Conservation (phyloP, 2,329 filamentous ascomycete species). For the Diatrype stigma region DNA sequence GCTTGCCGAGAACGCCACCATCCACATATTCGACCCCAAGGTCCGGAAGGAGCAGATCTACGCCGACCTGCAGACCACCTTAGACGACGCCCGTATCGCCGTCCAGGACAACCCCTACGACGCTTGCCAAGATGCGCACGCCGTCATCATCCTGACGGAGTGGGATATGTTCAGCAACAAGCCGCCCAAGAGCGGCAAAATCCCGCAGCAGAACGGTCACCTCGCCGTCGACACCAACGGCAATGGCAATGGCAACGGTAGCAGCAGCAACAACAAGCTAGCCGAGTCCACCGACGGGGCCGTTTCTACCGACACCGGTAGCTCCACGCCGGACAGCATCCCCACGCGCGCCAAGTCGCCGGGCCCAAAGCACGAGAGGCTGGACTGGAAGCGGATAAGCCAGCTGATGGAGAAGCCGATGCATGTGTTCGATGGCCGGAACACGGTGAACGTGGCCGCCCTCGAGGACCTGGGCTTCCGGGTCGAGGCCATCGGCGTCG, state of each 20-base stretch:
- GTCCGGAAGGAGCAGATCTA: conserved; percentile 49
- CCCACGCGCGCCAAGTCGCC: neutral
- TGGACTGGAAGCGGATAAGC: conserved; percentile 50
- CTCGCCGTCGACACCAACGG: conserved; percentile 28
- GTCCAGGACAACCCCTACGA: conserved; percentile 46
- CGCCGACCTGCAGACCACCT: conserved; percentile 32
- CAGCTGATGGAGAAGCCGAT: conserved; percentile 47
- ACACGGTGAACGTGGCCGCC: conserved; percentile 44
- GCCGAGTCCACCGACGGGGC: conserved; percentile 36
- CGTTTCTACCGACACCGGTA: neutral
- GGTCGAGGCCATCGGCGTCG: conserved; percentile 46
- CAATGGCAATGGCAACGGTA: too few relatives aligned
- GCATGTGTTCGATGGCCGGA: conserved; percentile 55
- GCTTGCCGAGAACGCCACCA: conserved; percentile 58
- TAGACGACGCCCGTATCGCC: conserved; percentile 38
- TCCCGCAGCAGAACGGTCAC: conserved; percentile 44
- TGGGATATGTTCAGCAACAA: conserved; percentile 52
- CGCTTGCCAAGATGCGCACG: conserved; percentile 45
- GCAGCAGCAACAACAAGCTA: too few relatives aligned
- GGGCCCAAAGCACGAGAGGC: conserved; percentile 41
- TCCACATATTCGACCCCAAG: conserved; percentile 66
- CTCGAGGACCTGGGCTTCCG: conserved; percentile 48
- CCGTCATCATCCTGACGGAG: conserved; percentile 52
- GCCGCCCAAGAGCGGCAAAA: conserved; percentile 16
- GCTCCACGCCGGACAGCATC: neutral